Base-by-base conservation (phyloP, 805 yeast species). In the Metschnikowia orientalis region DNA sequence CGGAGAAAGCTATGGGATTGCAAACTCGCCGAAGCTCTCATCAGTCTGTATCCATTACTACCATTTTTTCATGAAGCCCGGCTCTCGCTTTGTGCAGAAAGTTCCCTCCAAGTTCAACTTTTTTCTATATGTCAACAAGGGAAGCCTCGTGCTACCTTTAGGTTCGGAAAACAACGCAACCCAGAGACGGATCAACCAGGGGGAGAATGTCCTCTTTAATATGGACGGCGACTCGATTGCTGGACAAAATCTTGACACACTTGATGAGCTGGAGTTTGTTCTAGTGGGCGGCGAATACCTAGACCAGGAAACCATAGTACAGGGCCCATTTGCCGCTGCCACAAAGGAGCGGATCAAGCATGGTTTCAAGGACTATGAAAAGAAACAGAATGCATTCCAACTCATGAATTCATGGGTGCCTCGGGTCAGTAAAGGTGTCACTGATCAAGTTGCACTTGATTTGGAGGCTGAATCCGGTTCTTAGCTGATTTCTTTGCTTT, bases 271-370 rank as follows among this genome's bases (percentile, higher is more conserved):
- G 2, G 77, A 80, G 45, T 79, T 86, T 50, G 79, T 81, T 4
- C 43, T 86, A n/a, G 64, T 86, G 41, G 92, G 87, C 19, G 95
- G 95, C 37, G 59, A 82, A 53, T 71, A 73, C 13, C 61, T 85
- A 35, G 73, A 84, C 46, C 95, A 87, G 62, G 74, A 77, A 11
- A 69, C 82, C 35, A 82, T 85, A 19, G 95, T 88, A 53, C 81
- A 87, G 53, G 96, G 96, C 11, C 96, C 96, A 8, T 89, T 88
- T 52, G 96, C 89, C 11, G 90, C 84, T 41, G 74, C 83, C 6
- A 61, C 81, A 13, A 68, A 69, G 34, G 81, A 77, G 32, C 75
- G 74, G 42, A 79, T 88, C 40, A 69, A 76, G 44, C 59, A 81
- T 47, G 92, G 86, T 0, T 79, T 84, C 48, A 48, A 61, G 56